A percentile compares a stretch with the other conserved stretches of the same genome.
phyloP scores from a whole-genome alignment of 2,329 filamentous ascomycete genomes.

The Aureobasidium sp. region DNA sequence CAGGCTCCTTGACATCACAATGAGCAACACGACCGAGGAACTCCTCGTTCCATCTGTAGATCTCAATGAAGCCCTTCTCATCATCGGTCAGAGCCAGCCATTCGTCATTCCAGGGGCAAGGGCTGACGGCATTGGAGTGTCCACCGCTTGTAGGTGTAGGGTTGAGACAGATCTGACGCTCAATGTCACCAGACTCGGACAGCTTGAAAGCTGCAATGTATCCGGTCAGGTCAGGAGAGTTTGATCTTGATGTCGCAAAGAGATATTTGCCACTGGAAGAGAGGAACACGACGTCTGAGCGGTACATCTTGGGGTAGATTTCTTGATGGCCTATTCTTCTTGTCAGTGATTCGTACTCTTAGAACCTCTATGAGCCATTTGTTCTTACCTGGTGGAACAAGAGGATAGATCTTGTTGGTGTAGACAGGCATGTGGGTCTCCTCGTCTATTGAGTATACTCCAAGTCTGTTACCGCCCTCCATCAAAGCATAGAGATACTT shows the following conservation, averaged over 20 bases:
- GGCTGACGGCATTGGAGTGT: conserved; percentile 80
- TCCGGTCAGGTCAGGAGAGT: conserved; percentile 65
- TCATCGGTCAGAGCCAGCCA: conserved; percentile 88
- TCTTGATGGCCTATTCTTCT: conserved; percentile 27
- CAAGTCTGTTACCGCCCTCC: conserved; percentile 80
- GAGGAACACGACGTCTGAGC: conserved; percentile 71
- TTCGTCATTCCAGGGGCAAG: conserved; percentile 76
- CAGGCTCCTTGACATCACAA: conserved; percentile 72
- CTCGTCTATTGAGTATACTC: conserved; percentile 72
- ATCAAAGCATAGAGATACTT: conserved; percentile 78
- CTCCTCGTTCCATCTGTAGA: conserved; percentile 80
- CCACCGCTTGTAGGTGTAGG: conserved; percentile 82
- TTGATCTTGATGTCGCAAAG: conserved; percentile 74
- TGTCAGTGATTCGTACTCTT: conserved; percentile 1
- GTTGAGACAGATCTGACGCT: conserved; percentile 70
- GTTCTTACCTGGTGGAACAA: conserved; percentile 64
- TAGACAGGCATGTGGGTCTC: conserved; percentile 66
- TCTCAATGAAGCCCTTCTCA: conserved; percentile 78
- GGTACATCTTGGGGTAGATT: conserved; percentile 58
- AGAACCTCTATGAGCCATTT: too few species aligned
- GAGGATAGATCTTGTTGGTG: conserved; percentile 65
- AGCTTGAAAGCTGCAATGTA: conserved; percentile 78
- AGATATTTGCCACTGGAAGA: conserved; percentile 63
- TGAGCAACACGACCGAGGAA: conserved; percentile 69
- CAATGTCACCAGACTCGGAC: conserved; percentile 58